Base-by-base conservation (phyloP, 169 alveolate species). In the Babesia sp. region DNA sequence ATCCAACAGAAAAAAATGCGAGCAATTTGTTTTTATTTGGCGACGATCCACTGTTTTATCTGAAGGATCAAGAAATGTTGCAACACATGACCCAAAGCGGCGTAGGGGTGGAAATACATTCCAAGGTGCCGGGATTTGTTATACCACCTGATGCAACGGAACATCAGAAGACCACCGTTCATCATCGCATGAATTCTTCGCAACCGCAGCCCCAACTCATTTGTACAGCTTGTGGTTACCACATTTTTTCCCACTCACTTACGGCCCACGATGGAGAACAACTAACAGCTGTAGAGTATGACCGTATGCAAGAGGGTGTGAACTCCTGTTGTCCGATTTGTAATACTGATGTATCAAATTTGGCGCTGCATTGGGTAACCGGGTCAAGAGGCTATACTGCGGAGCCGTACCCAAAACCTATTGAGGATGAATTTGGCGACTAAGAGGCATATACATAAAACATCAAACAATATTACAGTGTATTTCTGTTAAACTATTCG, bases 341-440 rank as follows among this genome's bases (percentile, higher is more conserved):
- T 54, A 44, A 57, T 0, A 3, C 16, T 0, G 5, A 18, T 1
- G 28, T 22, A 4, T 20, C 44, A 11, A 2, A 1, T 1, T 34
- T 67, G 11, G 20, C 42, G 33, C 54, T 37, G 18, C 6, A 26
- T 11, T 76, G 79, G 70, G 31, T 46, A 41, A 76, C 86, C 20
- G 86, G 80, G 3, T 55, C 64, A 3, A 71, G 85, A 24, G 78
- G 78, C 18, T 63, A 64, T 53, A 18, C 82, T n/a, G 28, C 36
- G n/a, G 76, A 75, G 24, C 85, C 78, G 0, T 63, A 75, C 37
- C 68, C 68, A 14, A 75, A 29, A 20, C 78, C 78, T 12, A 69
- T 60, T 57, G 83, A 57, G 24, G 83, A 72, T 29, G 83, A 72
- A 53, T 50, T 64, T 28, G 18, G n/a, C n/a, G n/a, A n/a, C n/a